Base-by-base conservation (phyloP, 1,139 yeast genomes). In the Blastobotrys raffinosifermentans region DNA sequence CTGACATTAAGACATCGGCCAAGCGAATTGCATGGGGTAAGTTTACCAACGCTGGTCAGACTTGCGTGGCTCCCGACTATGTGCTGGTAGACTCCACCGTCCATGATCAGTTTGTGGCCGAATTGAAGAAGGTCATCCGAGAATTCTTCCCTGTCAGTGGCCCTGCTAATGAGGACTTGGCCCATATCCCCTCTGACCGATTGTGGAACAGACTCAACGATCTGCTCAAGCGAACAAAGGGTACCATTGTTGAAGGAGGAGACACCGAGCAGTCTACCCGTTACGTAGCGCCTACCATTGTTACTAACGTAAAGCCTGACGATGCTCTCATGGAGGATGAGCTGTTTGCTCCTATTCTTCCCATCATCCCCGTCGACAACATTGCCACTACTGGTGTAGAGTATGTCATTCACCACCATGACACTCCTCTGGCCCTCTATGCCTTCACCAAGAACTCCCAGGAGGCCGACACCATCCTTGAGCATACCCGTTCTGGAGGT, bases 41-140 rank as follows among this genome's bases (percentile, higher is more conserved):
- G 48, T 81, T 80, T 52, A 65, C 75, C 29, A 87, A 85, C 56
- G 76, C 81, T n/a, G 96, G 96, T 19, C 96, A 87, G 61, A 79
- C 93, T 1, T 87, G 96, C 66, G 85, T 86, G 31, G 85, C 94
- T 2, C 82, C 87, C 7, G 97, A 89, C 61, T 89, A 86, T 53
- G 65, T 82, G 6, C 55, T 86, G 35, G 80, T 80, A 16, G 87
- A 81, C 44, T 73, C 70, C 31, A 62, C 69, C 1, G 58, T 77
- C 16, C 74, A 77, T 49, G 70, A 67, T n/a, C 66, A 72, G 47
- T 73, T 85, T 37, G 61, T 77, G 3, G 52, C 52, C 3, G 67
- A 61, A n/a, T 54, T 81, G 14, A 57, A 64, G 18, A 55, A 61
- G 26, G 67, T 72, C 3, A 53, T 77, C 27, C 55, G 68, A 18